phyloP scores from a whole-genome alignment of 441 rosid genomes.

The Corymbia calophylla region DNA sequence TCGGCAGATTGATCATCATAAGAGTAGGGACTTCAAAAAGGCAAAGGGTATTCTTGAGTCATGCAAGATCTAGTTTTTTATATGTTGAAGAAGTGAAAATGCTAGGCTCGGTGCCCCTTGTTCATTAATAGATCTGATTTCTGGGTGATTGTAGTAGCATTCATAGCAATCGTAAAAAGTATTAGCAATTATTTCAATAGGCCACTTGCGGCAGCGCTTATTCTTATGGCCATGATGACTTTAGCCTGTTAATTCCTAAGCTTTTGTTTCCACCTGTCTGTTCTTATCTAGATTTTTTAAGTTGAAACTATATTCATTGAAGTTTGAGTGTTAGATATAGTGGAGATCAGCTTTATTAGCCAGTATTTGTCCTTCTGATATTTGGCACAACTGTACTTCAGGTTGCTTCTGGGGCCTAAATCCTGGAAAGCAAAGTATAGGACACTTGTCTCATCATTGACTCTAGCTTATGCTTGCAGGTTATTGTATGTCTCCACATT shows the following conservation, averaged over 20 bases:
- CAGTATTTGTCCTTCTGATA: not conserved
- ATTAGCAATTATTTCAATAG: not conserved
- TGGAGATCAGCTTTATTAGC: not conserved
- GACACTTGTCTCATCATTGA: not conserved
- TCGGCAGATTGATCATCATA: not conserved
- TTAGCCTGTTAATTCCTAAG: not conserved
- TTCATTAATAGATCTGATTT: not conserved
- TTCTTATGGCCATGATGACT: not conserved
- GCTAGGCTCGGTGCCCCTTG: not conserved
- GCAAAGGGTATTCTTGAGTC: not conserved
- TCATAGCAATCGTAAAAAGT: not conserved
- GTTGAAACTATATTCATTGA: not conserved
- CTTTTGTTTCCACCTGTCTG: not conserved
- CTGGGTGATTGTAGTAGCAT: not conserved
- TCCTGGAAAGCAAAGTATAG: not conserved
- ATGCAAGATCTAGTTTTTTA: not conserved
- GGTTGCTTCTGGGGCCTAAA: not conserved
- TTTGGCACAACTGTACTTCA: not conserved
- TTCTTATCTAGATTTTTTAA: not conserved
- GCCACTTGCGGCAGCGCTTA: not conserved
- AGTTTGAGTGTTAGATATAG: not conserved
- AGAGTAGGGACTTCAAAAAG: not conserved
- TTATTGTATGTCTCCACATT: constrained; percentile 55
- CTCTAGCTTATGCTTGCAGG: constrained; percentile 34
- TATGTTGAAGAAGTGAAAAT: not conserved